phyloP scores from a whole-genome alignment of 805 yeast genomes.

The Yarrowia divulgata region DNA sequence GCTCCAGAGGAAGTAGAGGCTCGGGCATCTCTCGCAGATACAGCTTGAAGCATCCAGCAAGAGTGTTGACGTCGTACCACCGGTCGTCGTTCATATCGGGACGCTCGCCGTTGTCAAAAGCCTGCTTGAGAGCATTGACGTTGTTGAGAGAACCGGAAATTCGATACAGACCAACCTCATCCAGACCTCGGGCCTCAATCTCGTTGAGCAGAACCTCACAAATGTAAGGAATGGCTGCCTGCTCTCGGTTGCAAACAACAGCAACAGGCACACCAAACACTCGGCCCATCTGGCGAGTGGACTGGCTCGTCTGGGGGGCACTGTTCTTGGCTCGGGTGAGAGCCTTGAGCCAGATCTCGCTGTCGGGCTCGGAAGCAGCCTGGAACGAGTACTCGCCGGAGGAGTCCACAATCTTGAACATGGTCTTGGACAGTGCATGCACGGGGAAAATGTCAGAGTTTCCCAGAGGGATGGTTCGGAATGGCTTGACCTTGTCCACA shows the following conservation, averaged over 20 bases:
- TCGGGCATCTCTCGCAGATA: constrained; percentile 88
- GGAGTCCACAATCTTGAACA: constrained; percentile 56
- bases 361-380: constrained; percentile 65
- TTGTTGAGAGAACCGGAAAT: constrained; percentile 69
- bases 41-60: constrained; percentile 86
- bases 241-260: constrained; percentile 76
- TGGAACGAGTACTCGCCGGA: constrained; percentile 70
- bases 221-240: constrained; percentile 66
- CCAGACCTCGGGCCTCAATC: constrained; percentile 85
- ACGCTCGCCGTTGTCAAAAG: constrained; percentile 60
- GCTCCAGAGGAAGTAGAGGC: constrained; percentile 71
- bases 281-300: constrained; percentile 50
- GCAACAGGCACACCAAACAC: constrained; percentile 89
- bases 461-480: constrained; percentile 22
- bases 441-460: constrained; percentile 38
- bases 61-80: constrained; percentile 82
- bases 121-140: constrained; percentile 60
- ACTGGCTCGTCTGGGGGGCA: constrained; percentile 41
- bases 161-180: constrained; percentile 90
- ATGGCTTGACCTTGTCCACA: constrained; percentile 35
- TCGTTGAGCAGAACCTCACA: constrained; percentile 71
- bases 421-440: constrained; percentile 38
- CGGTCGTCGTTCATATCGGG: constrained; percentile 59
- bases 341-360: constrained; percentile 73
- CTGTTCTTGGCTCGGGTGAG: constrained; percentile 46